Conservation (phyloP, 140 eudicot genomes). For the Bidens hawaiensis region DNA sequence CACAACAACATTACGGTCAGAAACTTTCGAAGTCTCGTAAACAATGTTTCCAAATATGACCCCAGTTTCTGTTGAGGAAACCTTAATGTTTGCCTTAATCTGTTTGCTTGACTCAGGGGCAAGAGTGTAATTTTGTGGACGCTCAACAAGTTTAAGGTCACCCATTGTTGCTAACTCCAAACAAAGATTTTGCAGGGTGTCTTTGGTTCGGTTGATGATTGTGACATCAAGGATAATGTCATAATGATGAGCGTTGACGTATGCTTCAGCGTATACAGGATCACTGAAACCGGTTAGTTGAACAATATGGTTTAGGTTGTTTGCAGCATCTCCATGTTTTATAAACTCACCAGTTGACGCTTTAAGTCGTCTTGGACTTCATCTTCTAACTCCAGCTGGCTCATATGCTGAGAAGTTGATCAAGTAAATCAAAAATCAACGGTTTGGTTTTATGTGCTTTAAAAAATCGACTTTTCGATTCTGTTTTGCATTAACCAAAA, state of each 20-base stretch:
- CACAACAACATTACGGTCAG: slow-evolving; percentile 72
- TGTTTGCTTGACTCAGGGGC: slow-evolving; percentile 47
- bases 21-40: slow-evolving; percentile 74
- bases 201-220: neutral
- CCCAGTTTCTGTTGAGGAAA: neutral
- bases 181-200: no score
- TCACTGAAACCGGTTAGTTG: no score
- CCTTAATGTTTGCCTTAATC: neutral
- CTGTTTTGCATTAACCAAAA: no score
- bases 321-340: no score
- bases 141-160: slow-evolving; percentile 41
- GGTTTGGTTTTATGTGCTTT: no score
- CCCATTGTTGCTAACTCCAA: neutral
- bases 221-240: neutral
- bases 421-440: neutral
- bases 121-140: slow-evolving; percentile 83
- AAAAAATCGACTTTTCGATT: no score
- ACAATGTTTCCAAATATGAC: slow-evolving; percentile 36
- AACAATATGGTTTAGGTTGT: no score
- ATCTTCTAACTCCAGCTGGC: slow-evolving; percentile 80
- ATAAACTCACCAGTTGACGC: no score
- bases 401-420: slow-evolving; percentile 55
- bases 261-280: no score
- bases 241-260: no score
- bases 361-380: slow-evolving; percentile 70